Evolutionary conservation across 108 stramenopile species (phyloP), one percentile per base, ranked within the genome.

Genomic region (Nitzschia putrida): DNA sequence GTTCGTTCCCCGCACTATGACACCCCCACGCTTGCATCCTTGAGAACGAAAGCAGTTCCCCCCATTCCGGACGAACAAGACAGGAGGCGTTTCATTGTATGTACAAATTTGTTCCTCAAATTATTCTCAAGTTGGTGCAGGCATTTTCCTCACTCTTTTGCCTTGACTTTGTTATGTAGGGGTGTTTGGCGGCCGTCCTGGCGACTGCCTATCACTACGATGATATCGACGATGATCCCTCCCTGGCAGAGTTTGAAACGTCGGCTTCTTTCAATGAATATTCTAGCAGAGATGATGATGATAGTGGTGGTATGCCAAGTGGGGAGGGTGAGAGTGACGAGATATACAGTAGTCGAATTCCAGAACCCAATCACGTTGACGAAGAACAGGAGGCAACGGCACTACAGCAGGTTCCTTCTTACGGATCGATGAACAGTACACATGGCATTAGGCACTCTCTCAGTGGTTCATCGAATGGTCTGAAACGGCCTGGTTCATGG

Each of bases 111-210:
- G 41, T 16, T 52, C 37, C 16, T 11, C 18, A 45, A 18, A 22
- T 10, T 1, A n/a, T 14, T 70, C 57, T 70, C 11, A 22, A 39
- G 8, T 34, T n/a, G 37, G 12, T 43, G 44, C 44, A 21, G 5
- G 16, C 38, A 25, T 72, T 42, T 63, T 54, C 57, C 38, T 21
- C 54, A 41, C n/a, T 13, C 64, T 72, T 50, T 56, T 47, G 11
- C 29, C 20, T 42, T 18, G 18, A 3, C 14, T 18, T 49, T 18
- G 47, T 16, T 49, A 44, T 49, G 47, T n/a, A 71, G 76, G 91
- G 88, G 39, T 89, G 91, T 61, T 55, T 92, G 52, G 91, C 91
- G 13, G 88, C 86, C 25, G 73, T 92, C 13, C 81, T 92, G 47
- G 85, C 91, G 24, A 81, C 81, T 41, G 53, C 77, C 29, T 88